Percentiles rank a stretch among this genome's conserved stretches.
These are phyloP conservation scores for Oenanthe sinensis DNA, from an alignment of 129 eudicot genomes.

Conservation along the genomic window DNA sequence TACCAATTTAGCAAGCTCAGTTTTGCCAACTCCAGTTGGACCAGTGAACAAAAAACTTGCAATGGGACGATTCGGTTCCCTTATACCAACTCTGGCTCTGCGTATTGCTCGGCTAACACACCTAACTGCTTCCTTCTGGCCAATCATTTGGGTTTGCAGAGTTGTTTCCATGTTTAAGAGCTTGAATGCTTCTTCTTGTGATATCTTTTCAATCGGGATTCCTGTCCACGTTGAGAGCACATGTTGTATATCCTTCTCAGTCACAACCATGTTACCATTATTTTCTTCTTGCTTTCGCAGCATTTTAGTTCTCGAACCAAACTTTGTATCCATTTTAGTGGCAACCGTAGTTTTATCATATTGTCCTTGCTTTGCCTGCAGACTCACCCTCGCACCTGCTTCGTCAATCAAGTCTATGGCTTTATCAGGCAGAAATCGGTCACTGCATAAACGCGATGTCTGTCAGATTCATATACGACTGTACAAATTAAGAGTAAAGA, in stretches of 20 bases:
- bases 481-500: neutral
- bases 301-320: neutral
- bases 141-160: constrained; percentile 10
- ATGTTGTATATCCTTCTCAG: neutral
- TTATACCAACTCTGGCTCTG: constrained; percentile 14
- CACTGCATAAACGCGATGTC: neutral
- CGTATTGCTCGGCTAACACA: constrained; percentile 12
- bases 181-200: neutral
- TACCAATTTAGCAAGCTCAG: constrained; percentile 12
- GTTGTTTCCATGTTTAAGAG: constrained; percentile 11
- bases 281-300: neutral
- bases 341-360: no score
- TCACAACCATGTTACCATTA: neutral
- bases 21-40: constrained; percentile 15
- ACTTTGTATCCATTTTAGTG: neutral
- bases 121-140: constrained; percentile 19
- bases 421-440: constrained; percentile 4
- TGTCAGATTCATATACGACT: neutral
- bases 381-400: constrained; percentile 6
- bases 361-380: neutral
- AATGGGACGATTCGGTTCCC: constrained; percentile 18
- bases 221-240: constrained; percentile 10
- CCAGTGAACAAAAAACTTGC: constrained; percentile 21
- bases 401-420: constrained; percentile 14
- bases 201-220: constrained; percentile 8